Conservation (phyloP, 1,284 basidiomycete species). For the Trichosporon ovoides region DNA sequence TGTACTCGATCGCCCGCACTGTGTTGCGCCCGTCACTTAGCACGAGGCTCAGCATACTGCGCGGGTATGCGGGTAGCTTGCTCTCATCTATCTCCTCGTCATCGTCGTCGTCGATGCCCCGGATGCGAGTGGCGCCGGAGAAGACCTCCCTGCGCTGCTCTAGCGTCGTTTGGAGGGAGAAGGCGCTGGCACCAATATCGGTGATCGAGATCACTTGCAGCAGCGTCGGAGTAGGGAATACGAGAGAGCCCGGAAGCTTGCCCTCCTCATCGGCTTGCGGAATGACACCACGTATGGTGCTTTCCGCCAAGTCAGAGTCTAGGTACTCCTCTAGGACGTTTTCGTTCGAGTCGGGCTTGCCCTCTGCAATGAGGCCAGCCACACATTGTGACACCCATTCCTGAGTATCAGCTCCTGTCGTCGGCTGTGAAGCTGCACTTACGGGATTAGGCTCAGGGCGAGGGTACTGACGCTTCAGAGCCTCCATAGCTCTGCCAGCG, state of each 20-base stretch:
- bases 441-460: neutral
- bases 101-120: conserved; percentile 40
- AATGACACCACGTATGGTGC: neutral
- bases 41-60: conserved; percentile 44
- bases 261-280: neutral
- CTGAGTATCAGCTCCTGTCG: neutral
- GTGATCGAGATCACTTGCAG: conserved; percentile 38
- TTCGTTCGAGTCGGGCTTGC: neutral
- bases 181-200: conserved; percentile 43
- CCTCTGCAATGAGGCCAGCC: neutral
- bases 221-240: conserved; percentile 34
- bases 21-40: conserved; percentile 40
- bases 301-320: neutral
- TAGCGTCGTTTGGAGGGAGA: conserved; percentile 38
- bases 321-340: neutral
- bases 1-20: conserved; percentile 44
- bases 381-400: conserved; percentile 1
- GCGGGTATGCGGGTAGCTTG: conserved; percentile 39
- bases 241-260: neutral
- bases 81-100: conserved; percentile 21
- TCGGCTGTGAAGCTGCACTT: neutral
- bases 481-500: neutral
- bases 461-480: neutral
- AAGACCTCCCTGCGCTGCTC: conserved; percentile 45
- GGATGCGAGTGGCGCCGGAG: conserved; percentile 38